A percentile compares a stretch with the other conserved stretches of the same genome.
Evolutionary conservation across 2,329 filamentous ascomycete species (phyloP).

Genomic region (Diaporthe aspalathi): DNA sequence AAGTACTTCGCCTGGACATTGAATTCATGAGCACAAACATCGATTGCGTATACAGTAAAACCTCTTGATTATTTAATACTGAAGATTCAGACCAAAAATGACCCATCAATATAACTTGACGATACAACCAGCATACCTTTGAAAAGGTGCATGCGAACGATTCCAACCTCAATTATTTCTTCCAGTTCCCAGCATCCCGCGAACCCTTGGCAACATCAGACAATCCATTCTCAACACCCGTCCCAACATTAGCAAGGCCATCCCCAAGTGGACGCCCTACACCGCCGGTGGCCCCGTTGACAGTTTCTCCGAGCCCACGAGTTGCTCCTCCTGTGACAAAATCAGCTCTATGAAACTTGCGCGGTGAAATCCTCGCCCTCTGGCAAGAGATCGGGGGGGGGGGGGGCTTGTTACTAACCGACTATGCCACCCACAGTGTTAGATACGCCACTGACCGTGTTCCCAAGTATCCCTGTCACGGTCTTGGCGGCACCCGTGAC

Average conservation of each 20-base stretch:
- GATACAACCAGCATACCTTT: background rate
- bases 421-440: constrained; percentile 49
- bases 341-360: background rate
- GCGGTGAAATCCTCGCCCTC: no score
- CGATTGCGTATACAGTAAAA: no score
- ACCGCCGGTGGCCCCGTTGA: constrained; percentile 65
- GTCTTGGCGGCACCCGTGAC: constrained; percentile 44
- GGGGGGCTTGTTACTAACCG: constrained; percentile 27
- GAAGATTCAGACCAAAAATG: no score
- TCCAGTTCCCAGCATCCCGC: constrained; percentile 70
- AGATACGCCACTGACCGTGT: constrained; percentile 47
- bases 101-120: background rate
- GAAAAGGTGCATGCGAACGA: background rate
- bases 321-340: constrained; percentile 61
- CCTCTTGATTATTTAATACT: no score
- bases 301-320: constrained; percentile 67
- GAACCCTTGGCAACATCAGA: constrained; percentile 63
- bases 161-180: constrained; percentile 44
- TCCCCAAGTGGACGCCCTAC: constrained; percentile 66
- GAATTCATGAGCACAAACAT: no score
- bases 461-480: constrained; percentile 47
- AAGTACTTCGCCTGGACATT: no score
- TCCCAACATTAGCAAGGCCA: constrained; percentile 63
- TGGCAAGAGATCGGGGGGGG: no score
- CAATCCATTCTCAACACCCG: constrained; percentile 63